phyloP scores from a whole-genome alignment of 495 filamentous ascomycete species.

The Sporormia fimetaria region DNA sequence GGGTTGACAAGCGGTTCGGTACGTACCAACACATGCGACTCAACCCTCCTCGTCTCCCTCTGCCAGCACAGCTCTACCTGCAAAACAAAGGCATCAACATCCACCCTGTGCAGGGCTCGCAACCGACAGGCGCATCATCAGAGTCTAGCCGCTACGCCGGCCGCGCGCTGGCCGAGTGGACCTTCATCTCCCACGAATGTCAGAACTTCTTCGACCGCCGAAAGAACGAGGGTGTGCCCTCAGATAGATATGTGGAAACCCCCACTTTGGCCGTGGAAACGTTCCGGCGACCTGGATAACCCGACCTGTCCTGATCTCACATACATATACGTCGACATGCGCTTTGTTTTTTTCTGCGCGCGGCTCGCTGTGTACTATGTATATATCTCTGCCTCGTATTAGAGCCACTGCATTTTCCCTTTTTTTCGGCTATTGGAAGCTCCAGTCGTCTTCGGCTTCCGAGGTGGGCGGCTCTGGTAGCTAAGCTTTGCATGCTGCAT shows the following conservation, averaged over 20 bases:
- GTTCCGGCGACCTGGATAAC: constrained; percentile 45
- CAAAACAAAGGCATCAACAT: constrained; percentile 29
- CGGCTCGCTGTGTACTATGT: too few species aligned
- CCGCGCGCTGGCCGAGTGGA: constrained; percentile 86
- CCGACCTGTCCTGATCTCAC: too few species aligned
- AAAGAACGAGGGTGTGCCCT: constrained; percentile 71
- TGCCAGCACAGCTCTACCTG: constrained; percentile 50
- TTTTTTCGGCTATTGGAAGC: too few species aligned
- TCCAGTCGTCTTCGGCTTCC: too few species aligned
- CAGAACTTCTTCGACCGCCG: constrained; percentile 86
- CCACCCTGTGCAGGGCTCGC: constrained; percentile 5
- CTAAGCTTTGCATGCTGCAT: too few species aligned
- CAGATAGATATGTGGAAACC: constrained; percentile 68
- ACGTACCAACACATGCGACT: constrained; percentile 49
- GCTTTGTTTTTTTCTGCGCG: too few species aligned
- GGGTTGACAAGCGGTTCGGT: constrained; percentile 48
- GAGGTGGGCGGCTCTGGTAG: too few species aligned
- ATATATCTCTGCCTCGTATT: too few species aligned
- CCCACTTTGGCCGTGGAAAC: constrained; percentile 78
- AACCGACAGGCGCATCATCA: constrained; percentile 27
- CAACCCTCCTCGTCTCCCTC: constrained; percentile 63
- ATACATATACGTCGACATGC: too few species aligned
- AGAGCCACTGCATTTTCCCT: too few species aligned
- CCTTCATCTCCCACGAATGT: constrained; percentile 69
- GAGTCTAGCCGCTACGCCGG: constrained; percentile 63